These are phyloP conservation scores for Orbilia quercus DNA, from an alignment of 2,329 filamentous ascomycete genomes.

Conservation along the genomic window DNA sequence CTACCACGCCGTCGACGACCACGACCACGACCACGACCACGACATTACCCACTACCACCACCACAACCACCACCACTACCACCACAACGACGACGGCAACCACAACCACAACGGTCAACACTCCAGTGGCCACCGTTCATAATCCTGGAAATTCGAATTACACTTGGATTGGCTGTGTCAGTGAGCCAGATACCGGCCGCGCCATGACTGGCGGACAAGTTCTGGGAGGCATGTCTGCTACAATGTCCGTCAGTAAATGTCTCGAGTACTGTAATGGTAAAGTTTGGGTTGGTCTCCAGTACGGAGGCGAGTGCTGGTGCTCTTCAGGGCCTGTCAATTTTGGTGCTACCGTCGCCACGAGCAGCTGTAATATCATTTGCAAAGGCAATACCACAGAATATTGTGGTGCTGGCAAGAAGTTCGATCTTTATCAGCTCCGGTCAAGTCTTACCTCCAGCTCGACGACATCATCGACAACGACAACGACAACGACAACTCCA, in stretches of 20 bases:
- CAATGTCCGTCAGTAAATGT: constrained; percentile 56
- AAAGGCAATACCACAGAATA: constrained; percentile 52
- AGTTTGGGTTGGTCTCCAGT: constrained; percentile 55
- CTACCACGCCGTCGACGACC: constrained; percentile 14
- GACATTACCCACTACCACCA: constrained; percentile 27
- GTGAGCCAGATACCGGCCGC: constrained; percentile 37
- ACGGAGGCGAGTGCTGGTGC: constrained; percentile 53
- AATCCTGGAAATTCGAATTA: constrained; percentile 60
- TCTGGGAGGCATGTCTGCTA: constrained; percentile 26
- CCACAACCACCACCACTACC: constrained; percentile 19
- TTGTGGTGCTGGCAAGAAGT: constrained; percentile 48
- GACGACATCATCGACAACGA: constrained; percentile 42
- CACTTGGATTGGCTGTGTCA: constrained; percentile 58
- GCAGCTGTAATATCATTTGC: constrained; percentile 25
- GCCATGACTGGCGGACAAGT: constrained; percentile 38
- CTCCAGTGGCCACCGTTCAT: constrained; percentile 58
- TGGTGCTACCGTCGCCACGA: constrained; percentile 19
- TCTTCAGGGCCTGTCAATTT: constrained; percentile 20
- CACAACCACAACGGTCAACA: constrained; percentile 48
- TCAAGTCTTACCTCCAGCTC: constrained; percentile 15
- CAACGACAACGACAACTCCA: constrained; percentile 44
- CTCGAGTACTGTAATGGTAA: constrained; percentile 39
- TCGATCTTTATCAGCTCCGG: constrained; percentile 42
- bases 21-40: constrained; percentile 13
- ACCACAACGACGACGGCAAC: constrained; percentile 37